A percentile compares a stretch with the other conserved stretches of the same genome.
Evolutionary conservation across 2,329 filamentous ascomycete genomes (phyloP).

Genomic region (Pseudogymnoascus verrucosus): DNA sequence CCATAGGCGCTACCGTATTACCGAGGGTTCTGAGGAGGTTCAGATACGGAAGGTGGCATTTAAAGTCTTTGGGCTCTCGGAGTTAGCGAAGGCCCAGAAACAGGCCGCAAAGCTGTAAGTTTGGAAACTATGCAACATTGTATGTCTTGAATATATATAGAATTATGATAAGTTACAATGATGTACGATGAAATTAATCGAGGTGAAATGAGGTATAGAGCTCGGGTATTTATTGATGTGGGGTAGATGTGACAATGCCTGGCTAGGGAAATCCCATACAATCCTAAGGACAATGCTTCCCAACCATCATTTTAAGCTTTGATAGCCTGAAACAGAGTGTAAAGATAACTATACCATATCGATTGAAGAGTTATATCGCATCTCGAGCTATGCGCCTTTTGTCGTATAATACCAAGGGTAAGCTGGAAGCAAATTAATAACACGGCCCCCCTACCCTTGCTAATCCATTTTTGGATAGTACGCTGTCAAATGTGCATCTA

Average conservation of each 20-base stretch:
- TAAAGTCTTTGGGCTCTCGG: slow-evolving; percentile 44
- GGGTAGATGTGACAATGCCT: background rate
- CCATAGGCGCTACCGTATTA: slow-evolving; percentile 55
- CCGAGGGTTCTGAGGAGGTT: slow-evolving; percentile 57
- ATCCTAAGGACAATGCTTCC: background rate
- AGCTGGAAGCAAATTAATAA: background rate
- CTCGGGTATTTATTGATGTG: background rate
- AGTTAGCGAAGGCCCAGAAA: slow-evolving; percentile 30
- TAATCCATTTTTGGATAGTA: background rate
- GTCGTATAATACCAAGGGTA: background rate
- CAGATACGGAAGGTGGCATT: slow-evolving; percentile 58
- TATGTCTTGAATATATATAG: background rate
- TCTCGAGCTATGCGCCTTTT: background rate
- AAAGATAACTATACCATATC: background rate
- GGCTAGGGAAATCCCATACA: background rate
- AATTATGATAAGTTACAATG: background rate
- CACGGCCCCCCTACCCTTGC: background rate
- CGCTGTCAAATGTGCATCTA: background rate
- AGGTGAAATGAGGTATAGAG: background rate
- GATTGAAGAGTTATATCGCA: background rate
- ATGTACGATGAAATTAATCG: background rate
- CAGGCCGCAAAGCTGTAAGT: background rate
- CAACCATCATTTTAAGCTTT: background rate
- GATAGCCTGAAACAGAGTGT: background rate
- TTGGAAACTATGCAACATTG: background rate